Evolutionary conservation across 2,329 filamentous ascomycete species (phyloP), one percentile per base, ranked within the genome.

Genomic region (Aspergillus sergii): DNA sequence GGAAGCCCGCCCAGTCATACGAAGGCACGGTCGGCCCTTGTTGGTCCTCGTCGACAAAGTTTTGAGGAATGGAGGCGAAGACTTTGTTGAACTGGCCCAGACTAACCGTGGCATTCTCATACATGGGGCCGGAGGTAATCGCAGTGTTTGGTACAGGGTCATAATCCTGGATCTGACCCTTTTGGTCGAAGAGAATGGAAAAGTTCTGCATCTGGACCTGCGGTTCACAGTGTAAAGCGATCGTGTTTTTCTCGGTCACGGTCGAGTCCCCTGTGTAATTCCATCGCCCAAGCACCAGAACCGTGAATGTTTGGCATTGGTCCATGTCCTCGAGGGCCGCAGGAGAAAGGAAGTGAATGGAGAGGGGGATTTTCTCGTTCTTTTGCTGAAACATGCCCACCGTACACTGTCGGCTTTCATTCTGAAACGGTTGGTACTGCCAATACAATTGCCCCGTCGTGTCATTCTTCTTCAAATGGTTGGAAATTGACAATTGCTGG

Each of bases 51-150:
- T 72, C 73, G 3, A 71, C 68, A 39, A 71, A 76, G 48, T 67
- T 75, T 57, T 74, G 74, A 1, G 75, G 74, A 14, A 76, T 76
- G 2, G 74, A 69, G 6, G 73, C 73, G 65, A 76, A 76, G 3
- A 75, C 72, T 60, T 75, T 76, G 66, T 76, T 76, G 64, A 76
- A 76, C 50, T 76, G 73, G 1, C 74, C 75, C 32, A 76, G 61
- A 41, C 73, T 76, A 57, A 74, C 59, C 5, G 74, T 76, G 6
- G 74, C 75, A 58, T 76, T 76, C 14, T 73, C 67, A 46, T 72
- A 73, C 73, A 76, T 75, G 11, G 63, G 34, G 3, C 74, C 75
- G 1, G 65, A 59, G 1, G 62, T 67, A 45, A 75, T 71, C 0
- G 58, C 58, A 5, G 67, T 74, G 2, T 70, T 50, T 1, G 64